These are phyloP conservation scores for Choiromyces venosus DNA, from an alignment of 495 filamentous ascomycete species.

Conservation along the genomic window DNA sequence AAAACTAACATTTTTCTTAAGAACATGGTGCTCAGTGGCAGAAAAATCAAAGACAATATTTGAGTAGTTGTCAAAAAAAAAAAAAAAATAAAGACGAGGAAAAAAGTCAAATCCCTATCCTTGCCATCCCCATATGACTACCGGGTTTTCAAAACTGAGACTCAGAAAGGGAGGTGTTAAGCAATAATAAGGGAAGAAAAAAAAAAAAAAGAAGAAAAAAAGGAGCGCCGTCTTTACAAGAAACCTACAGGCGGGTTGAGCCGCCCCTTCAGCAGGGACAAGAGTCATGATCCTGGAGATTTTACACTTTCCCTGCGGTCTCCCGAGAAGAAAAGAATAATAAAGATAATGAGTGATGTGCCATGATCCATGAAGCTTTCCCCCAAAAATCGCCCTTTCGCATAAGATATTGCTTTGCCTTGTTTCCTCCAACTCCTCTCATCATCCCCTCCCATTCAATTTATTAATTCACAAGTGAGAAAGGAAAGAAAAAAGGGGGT, in stretches of 20 bases:
- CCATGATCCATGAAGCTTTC: slow-evolving; percentile 21
- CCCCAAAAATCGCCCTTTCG: not conserved
- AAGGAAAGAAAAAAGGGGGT: not conserved
- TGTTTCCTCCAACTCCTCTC: not conserved
- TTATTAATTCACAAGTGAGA: not conserved
- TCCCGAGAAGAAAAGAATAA: slow-evolving; percentile 24
- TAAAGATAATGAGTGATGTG: slow-evolving; percentile 30
- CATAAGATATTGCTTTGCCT: slow-evolving; percentile 5
- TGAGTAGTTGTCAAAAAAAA: not conserved
- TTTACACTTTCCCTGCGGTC: slow-evolving; percentile 17
- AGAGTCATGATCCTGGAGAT: slow-evolving; percentile 29
- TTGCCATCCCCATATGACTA: slow-evolving; percentile 1
- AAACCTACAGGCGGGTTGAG: slow-evolving; percentile 23
- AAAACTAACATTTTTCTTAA: slow-evolving; percentile 5
- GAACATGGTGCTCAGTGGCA: not conserved
- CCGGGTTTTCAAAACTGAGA: not conserved
- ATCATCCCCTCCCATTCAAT: not conserved
- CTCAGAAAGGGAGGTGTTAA: not conserved
- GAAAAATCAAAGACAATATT: not conserved
- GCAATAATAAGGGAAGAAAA: not conserved
- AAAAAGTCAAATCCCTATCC: not conserved
- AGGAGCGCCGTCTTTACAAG: slow-evolving; percentile 14
- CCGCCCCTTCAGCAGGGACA: slow-evolving; percentile 26
- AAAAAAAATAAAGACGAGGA: not conserved
- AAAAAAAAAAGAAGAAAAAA: not conserved